A percentile compares a stretch with the other conserved stretches of the same genome.
These are phyloP conservation scores for Podila epicladia DNA, from an alignment of 192 early-diverging fungal species.

Conservation along the genomic window DNA sequence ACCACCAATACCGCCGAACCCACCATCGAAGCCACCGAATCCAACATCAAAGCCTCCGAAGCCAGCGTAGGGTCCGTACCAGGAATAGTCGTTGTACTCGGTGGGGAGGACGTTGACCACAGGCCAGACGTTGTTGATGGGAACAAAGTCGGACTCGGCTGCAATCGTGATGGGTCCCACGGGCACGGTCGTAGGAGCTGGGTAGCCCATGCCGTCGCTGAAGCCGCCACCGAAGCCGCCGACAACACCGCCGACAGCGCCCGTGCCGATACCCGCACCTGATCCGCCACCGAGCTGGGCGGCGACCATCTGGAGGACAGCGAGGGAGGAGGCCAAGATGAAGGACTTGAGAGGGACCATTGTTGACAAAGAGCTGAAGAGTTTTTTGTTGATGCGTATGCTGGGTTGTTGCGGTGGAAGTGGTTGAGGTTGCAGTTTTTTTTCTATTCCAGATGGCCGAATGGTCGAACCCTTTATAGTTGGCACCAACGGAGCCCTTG, in stretches of 20 bases:
- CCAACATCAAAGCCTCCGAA: not conserved
- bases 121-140: slow-evolving; percentile 17
- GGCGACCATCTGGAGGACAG: not conserved
- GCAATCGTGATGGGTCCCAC: slow-evolving; percentile 7
- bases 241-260: not conserved
- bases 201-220: not conserved
- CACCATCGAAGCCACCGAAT: not conserved
- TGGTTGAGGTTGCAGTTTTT: no score
- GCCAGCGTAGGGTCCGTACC: not conserved
- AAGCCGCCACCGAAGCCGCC: not conserved
- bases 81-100: slow-evolving; percentile 12
- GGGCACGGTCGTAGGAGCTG: not conserved
- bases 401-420: no score
- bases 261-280: not conserved
- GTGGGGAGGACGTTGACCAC: slow-evolving; percentile 16
- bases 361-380: no score
- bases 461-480: no score
- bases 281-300: not conserved
- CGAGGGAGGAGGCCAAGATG: not conserved
- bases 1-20: no score
- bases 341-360: not conserved
- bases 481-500: no score
- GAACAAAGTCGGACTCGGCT: slow-evolving; percentile 17
- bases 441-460: no score
- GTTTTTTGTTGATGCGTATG: no score